Evolutionary conservation across 2,329 filamentous ascomycete genomes (phyloP).

Genomic region (Colletotrichum caudatum): DNA sequence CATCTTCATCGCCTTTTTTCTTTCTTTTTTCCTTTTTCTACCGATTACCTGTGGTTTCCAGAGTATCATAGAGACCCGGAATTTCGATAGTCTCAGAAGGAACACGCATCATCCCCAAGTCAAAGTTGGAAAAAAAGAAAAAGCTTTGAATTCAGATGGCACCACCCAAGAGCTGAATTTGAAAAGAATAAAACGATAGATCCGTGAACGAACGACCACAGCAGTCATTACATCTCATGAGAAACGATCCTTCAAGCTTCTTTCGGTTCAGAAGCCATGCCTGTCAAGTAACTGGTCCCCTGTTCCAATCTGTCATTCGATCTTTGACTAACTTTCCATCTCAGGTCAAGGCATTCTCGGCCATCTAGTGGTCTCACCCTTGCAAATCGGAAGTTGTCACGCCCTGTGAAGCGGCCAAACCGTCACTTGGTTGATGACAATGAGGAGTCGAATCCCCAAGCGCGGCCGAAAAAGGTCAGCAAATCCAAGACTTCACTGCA

Average conservation of each 20-base stretch:
- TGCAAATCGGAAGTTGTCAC: no score
- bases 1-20: no score
- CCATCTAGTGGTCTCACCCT: background rate
- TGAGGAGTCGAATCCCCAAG: fast-evolving
- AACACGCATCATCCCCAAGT: background rate
- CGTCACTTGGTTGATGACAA: fast-evolving
- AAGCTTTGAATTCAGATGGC: no score
- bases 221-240: background rate
- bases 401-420: background rate
- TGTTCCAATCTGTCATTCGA: background rate
- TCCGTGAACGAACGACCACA: background rate
- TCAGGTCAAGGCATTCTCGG: background rate
- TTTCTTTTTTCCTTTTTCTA: background rate
- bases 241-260: no score
- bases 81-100: background rate
- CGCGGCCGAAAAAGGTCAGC: background rate
- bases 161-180: background rate
- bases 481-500: no score
- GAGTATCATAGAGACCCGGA: background rate
- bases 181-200: background rate
- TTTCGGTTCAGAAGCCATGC: background rate
- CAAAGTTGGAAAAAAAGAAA: background rate
- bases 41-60: background rate
- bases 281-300: background rate
- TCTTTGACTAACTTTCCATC: background rate